Conservation (phyloP, 495 filamentous ascomycete species). For the Penicillium verhagenii region DNA sequence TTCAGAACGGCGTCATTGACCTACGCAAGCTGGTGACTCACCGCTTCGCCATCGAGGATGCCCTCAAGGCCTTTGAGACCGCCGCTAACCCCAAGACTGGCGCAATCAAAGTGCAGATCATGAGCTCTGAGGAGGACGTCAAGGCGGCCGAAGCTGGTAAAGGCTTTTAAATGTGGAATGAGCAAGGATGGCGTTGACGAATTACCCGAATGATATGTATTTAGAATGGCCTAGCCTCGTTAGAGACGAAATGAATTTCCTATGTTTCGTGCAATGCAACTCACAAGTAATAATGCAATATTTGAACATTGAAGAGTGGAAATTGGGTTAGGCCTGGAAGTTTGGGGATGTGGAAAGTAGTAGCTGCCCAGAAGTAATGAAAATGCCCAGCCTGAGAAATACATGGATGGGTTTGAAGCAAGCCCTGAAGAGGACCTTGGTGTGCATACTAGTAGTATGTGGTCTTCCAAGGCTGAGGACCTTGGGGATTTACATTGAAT, state of each 20-base stretch:
- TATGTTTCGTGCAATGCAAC: background rate
- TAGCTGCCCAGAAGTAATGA: no score
- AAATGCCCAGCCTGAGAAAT: no score
- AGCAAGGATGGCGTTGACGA: slow-evolving; percentile 1
- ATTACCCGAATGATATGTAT: slow-evolving; percentile 4
- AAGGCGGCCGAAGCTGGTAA: slow-evolving; percentile 41
- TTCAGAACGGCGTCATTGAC: slow-evolving; percentile 78
- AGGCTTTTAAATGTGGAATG: slow-evolving; percentile 21
- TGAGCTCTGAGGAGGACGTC: slow-evolving; percentile 50
- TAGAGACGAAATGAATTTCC: slow-evolving; percentile 3
- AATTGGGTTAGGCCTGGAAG: no score
- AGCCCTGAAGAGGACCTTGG: no score
- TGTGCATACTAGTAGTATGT: no score
- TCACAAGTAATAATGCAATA: no score
- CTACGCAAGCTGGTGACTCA: slow-evolving; percentile 82
- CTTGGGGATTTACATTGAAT: no score
- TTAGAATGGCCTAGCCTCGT: background rate
- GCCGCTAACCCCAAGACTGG: slow-evolving; percentile 85
- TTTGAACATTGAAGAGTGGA: no score
- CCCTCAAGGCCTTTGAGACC: slow-evolving; percentile 83
- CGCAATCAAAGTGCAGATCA: slow-evolving; percentile 93
- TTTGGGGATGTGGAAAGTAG: no score
- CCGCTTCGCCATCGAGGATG: slow-evolving; percentile 80
- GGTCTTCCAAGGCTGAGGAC: no score
- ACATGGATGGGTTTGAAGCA: no score